These are phyloP conservation scores for Phtheirospermum japonicum DNA, from an alignment of 257 asterid species.

Conservation along the genomic window DNA sequence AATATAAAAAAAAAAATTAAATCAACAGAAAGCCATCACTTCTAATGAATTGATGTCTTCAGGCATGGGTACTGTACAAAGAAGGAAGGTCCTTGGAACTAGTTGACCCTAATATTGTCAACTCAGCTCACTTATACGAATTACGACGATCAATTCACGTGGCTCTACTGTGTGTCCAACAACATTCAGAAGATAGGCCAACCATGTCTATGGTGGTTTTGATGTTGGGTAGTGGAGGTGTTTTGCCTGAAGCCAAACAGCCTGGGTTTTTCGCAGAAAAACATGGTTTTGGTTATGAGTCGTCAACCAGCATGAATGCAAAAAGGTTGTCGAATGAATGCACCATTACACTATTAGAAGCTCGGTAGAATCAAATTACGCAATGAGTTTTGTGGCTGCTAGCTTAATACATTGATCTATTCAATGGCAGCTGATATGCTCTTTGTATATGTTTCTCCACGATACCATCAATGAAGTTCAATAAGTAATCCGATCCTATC, in stretches of 20 bases:
- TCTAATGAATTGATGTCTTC: not conserved
- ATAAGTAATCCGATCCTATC: no score
- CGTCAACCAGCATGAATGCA: not conserved
- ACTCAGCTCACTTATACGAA: not conserved
- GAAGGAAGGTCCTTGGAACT: not conserved
- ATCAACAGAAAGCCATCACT: no score
- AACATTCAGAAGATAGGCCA: not conserved
- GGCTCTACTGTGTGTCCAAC: slow-evolving; percentile 6
- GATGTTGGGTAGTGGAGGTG: slow-evolving; percentile 1
- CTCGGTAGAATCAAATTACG: not conserved
- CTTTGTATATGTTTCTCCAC: no score
- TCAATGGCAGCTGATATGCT: no score
- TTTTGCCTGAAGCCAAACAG: not conserved
- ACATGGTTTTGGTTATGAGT: not conserved
- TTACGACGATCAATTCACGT: slow-evolving; percentile 22
- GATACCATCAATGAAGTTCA: no score
- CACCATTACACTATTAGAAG: slow-evolving; percentile 13
- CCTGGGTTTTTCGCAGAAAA: slow-evolving; percentile 31
- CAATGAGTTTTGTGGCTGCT: no score
- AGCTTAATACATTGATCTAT: no score
- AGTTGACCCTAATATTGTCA: slow-evolving; percentile 5
- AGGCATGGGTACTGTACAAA: not conserved
- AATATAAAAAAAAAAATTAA: no score
- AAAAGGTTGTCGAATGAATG: not conserved
- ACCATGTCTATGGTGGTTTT: not conserved